Evolutionary conservation across 805 yeast species (phyloP).

Genomic region (Ogataea ramenticola): DNA sequence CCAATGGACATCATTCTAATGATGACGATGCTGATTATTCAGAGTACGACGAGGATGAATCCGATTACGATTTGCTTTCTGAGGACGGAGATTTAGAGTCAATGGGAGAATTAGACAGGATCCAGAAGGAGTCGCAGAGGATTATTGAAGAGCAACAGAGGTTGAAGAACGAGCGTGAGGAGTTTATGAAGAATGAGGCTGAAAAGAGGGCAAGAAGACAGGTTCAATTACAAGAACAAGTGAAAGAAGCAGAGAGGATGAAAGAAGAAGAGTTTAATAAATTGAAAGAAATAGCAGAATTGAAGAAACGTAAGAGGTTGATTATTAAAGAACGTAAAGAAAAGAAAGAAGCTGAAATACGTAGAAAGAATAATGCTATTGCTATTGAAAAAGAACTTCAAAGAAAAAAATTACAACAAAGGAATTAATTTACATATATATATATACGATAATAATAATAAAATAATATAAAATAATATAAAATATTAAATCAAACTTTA

Average conservation of each 20-base stretch:
- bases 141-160: conserved; percentile 5
- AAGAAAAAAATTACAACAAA: conserved; percentile 16
- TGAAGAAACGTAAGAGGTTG: conserved; percentile 16
- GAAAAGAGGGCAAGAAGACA: conserved; percentile 5
- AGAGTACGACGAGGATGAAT: not conserved
- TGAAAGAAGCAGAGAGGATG: conserved; percentile 17
- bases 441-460: too few relatives aligned
- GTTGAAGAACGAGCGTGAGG: conserved; percentile 9
- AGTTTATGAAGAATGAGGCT: conserved; percentile 9
- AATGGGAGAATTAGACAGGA: conserved; percentile 1
- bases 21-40: not conserved
- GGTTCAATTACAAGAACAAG: conserved; percentile 6
- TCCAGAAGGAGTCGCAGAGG: not conserved
- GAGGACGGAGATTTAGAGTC: not conserved
- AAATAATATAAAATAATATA: too few relatives aligned
- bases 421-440: too few relatives aligned
- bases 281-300: conserved; percentile 21
- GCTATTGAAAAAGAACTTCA: conserved; percentile 24
- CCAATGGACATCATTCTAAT: too few relatives aligned
- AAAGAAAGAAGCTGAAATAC: conserved; percentile 13
- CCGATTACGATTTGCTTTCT: not conserved
- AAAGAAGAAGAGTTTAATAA: conserved; percentile 17
- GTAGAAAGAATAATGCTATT: conserved; percentile 11
- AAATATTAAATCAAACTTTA: not conserved
- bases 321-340: conserved; percentile 3